Percentiles rank a stretch among this genome's conserved stretches.
Conservation (phyloP, 352 stramenopile species). For the Phytophthora brassicae region DNA sequence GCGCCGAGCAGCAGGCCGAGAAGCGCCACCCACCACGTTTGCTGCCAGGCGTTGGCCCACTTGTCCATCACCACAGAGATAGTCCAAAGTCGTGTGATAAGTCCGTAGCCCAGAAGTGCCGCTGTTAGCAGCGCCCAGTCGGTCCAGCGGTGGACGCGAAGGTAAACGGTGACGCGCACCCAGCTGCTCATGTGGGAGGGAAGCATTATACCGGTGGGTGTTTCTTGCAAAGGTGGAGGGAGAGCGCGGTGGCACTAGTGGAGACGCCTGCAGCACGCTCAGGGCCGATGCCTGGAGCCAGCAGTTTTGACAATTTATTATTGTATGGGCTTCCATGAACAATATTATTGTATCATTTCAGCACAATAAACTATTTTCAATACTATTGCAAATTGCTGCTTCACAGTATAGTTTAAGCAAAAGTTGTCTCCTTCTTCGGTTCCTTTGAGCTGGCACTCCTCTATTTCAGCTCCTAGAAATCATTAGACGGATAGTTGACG, state of each 20-base stretch:
- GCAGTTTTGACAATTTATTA: no score
- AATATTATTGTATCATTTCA: no score
- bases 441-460: no score
- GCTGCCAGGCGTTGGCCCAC: constrained; percentile 61
- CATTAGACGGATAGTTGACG: no score
- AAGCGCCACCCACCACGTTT: constrained; percentile 30
- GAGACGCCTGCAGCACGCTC: constrained; percentile 4
- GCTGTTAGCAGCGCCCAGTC: constrained; percentile 38
- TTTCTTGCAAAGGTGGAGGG: neutral
- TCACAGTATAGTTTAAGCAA: no score
- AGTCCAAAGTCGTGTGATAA: constrained; percentile 33
- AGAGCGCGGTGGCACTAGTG: constrained; percentile 5
- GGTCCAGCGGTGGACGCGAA: constrained; percentile 49
- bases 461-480: no score
- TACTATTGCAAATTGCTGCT: no score
- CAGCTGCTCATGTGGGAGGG: constrained; percentile 21
- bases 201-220: constrained; percentile 7
- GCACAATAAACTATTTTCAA: no score
- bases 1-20: constrained; percentile 42
- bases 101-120: constrained; percentile 38
- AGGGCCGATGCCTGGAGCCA: no score
- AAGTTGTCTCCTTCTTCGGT: no score
- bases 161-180: constrained; percentile 39
- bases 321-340: neutral
- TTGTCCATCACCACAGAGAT: constrained; percentile 37